phyloP scores from a whole-genome alignment of 75 land plant genomes.

The Pinus taeda region DNA sequence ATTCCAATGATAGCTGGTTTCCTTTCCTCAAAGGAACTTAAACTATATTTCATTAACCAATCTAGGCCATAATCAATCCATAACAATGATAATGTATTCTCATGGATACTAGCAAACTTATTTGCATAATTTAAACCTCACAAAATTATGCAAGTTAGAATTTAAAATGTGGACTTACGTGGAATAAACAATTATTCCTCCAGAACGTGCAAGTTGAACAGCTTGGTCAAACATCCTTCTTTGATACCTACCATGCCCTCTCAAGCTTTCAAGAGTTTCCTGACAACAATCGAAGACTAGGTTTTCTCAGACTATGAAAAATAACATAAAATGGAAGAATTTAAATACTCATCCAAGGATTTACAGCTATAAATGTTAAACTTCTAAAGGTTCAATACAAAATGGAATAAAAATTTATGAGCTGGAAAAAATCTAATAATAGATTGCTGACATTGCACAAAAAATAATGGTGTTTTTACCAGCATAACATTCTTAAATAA shows the following conservation, averaged over 20 bases:
- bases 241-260: slow-evolving; percentile 77
- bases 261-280: slow-evolving; percentile 79
- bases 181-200: slow-evolving; percentile 90
- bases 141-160: neutral
- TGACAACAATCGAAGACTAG: slow-evolving; percentile 5
- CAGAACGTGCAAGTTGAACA: slow-evolving; percentile 87
- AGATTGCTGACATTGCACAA: neutral
- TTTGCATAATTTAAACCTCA: neutral
- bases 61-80: no score
- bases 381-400: neutral
- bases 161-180: slow-evolving; percentile 59
- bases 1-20: no score
- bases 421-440: neutral
- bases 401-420: neutral
- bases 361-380: neutral
- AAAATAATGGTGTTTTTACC: neutral
- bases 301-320: neutral
- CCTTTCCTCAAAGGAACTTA: no score
- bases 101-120: no score
- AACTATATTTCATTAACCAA: no score
- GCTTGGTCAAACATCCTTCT: slow-evolving; percentile 93
- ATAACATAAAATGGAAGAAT: neutral
- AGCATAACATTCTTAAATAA: neutral
- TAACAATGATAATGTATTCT: no score
- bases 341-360: neutral